Conservation (phyloP, 1,284 basidiomycete species). For the Malassezia japonica region DNA sequence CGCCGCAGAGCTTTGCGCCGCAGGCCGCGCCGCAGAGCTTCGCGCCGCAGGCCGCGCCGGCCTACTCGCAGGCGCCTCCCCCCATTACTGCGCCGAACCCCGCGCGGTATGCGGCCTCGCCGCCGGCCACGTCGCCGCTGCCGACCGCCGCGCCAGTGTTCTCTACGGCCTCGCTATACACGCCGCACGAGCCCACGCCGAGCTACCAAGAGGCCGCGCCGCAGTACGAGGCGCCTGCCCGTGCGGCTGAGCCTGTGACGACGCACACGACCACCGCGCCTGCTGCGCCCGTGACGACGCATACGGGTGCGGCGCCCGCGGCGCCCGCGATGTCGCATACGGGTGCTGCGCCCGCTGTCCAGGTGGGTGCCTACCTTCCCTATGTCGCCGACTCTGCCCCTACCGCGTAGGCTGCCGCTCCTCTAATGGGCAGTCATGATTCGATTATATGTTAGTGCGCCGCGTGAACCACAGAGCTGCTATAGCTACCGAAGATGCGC, state of each 20-base stretch:
- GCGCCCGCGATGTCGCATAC: not conserved
- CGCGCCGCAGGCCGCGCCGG: not conserved
- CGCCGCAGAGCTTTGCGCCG: too few species aligned
- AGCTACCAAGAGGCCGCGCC: not conserved
- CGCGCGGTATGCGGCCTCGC: not conserved
- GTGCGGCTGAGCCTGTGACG: not conserved
- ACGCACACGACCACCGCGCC: too few species aligned
- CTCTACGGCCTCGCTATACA: not conserved
- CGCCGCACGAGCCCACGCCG: not conserved
- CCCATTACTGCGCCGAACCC: not conserved
- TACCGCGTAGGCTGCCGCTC: not conserved
- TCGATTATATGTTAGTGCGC: too few species aligned
- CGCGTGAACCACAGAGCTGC: too few species aligned
- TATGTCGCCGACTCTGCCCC: not conserved
- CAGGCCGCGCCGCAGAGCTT: not conserved
- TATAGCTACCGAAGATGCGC: too few species aligned
- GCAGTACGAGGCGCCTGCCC: not conserved
- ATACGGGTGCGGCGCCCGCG: too few species aligned
- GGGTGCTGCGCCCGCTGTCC: conserved; percentile 3
- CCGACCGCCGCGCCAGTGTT: not conserved
- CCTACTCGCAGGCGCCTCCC: not conserved
- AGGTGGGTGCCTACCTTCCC: conserved; percentile 4
- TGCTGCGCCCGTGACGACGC: not conserved
- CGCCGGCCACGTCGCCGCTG: not conserved
- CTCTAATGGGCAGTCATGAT: too few species aligned